Evolutionary conservation across 1,284 basidiomycete genomes (phyloP).

Genomic region (Trichosporon sp.): DNA sequence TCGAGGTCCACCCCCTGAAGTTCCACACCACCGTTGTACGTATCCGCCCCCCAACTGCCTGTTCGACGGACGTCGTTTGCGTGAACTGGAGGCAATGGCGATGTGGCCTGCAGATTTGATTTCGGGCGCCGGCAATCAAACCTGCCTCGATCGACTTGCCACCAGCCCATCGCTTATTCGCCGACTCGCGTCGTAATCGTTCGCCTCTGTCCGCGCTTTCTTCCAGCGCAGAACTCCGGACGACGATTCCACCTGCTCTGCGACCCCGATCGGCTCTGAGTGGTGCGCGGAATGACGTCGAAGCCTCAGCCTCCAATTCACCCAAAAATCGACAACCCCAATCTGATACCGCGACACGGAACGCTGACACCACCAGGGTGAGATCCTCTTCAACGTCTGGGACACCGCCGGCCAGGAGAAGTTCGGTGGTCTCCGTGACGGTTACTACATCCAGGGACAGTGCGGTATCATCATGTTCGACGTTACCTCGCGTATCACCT

Average conservation of each 20-base stretch:
- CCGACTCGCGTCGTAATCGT: slow-evolving; percentile 3
- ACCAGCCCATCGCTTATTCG: background rate
- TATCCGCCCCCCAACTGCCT: background rate
- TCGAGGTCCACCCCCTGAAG: slow-evolving; percentile 94
- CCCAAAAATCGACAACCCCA: background rate
- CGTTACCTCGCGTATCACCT: slow-evolving; percentile 98
- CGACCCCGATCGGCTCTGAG: background rate
- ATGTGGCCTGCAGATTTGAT: slow-evolving; percentile 5
- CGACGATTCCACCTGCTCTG: background rate
- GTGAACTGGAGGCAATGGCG: background rate
- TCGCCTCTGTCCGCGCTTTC: background rate
- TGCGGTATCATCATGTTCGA: slow-evolving; percentile 99
- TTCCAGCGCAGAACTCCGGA: background rate
- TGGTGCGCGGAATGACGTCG: slow-evolving; percentile 12
- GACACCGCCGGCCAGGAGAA: slow-evolving; percentile 99
- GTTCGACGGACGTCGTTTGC: background rate
- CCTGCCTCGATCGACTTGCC: slow-evolving; percentile 7
- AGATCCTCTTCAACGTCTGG: slow-evolving; percentile 99
- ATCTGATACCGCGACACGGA: background rate
- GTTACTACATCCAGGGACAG: slow-evolving; percentile 98
- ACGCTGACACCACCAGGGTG: slow-evolving; percentile 61
- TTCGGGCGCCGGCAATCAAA: background rate
- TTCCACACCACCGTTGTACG: slow-evolving; percentile 90
- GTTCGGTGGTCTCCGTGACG: slow-evolving; percentile 96
- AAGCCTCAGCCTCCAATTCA: background rate